These are phyloP conservation scores for Multifurca ochricompacta DNA, from an alignment of 768 basidiomycete genomes.

Conservation along the genomic window DNA sequence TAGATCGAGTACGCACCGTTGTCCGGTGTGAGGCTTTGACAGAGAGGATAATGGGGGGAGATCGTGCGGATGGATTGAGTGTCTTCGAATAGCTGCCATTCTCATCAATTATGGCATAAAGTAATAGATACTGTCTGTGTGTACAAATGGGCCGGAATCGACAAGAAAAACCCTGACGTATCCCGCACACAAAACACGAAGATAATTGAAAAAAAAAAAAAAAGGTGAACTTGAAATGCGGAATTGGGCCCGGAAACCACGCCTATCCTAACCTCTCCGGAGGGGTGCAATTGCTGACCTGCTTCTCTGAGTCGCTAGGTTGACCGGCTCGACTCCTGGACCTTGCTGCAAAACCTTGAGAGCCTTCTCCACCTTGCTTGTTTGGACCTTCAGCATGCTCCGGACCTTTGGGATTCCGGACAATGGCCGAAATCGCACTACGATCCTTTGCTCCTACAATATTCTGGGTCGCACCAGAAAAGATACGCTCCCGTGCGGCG, in stretches of 20 bases:
- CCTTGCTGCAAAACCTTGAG: slow-evolving; percentile 11
- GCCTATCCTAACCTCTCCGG: background rate
- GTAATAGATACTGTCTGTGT: too few relatives aligned
- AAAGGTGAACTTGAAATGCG: background rate
- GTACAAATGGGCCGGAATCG: too few relatives aligned
- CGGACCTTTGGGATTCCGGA: slow-evolving; percentile 19
- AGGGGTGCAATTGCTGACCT: background rate
- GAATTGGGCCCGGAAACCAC: background rate
- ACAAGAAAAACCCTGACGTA: too few relatives aligned
- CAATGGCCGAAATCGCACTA: background rate
- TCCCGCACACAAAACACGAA: too few relatives aligned
- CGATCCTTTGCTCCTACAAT: background rate
- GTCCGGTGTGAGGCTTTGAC: slow-evolving; percentile 45
- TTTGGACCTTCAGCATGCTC: background rate
- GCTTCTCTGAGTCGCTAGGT: background rate
- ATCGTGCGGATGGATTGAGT: slow-evolving; percentile 32
- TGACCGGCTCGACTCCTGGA: background rate
- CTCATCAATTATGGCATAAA: background rate
- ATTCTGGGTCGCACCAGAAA: slow-evolving; percentile 29
- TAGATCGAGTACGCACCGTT: slow-evolving; percentile 33
- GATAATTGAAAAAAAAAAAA: too few relatives aligned
- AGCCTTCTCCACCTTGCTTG: slow-evolving; percentile 4
- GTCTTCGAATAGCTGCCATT: slow-evolving; percentile 9
- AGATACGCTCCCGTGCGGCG: slow-evolving; percentile 67
- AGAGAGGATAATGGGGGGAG: slow-evolving; percentile 47